Base-by-base conservation (phyloP, 805 yeast genomes). In the Saccharomycopsis fibuligera region DNA sequence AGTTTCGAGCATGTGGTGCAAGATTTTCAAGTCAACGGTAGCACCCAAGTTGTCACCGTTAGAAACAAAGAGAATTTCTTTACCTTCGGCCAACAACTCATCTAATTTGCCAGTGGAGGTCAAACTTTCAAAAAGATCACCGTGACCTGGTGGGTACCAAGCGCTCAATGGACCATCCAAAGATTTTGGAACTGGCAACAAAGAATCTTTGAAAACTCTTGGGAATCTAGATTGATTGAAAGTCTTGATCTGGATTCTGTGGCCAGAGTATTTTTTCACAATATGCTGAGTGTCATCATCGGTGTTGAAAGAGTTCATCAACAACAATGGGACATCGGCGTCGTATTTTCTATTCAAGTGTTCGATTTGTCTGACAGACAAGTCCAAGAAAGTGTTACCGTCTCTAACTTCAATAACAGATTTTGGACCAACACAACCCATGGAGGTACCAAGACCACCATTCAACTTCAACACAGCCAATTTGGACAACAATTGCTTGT, bases 91-190 rank as follows among this genome's bases (percentile, higher is more conserved):
- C 55, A 93, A 74, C 56, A 93, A 76, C 54, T 84, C 80, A 64
- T 93, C 98, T 57, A 93, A 76, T 63, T 91, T 93, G 53, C 99
- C 99, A 10, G 96, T 83, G 50, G 86, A 79, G 52, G 85, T 81
- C 62, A 93, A 74, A 21, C 93, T 74, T 72, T 93, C 99, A 58
- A 90, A 93, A 66, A 93, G 72, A 70, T 93, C 99, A 70, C 99
- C 99, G 68, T 93, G 99, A 47, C 99, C 99, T n/a, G 99, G 99
- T 44, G 99, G 99, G 66, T 93, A 93, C 99, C 99, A 93, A 50
- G 86, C 74, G 60, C 87, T 91, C 58, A 86, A 75, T 61, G 88
- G 96, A 53, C 83, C 81, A 17, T 52, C 50, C 56, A 66, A 75
- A 31, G 76, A 63, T 56, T 84, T 78, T 51, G 99, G 97, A 42